Conservation (phyloP, 75 land plant species). For the Larix kaempferi region DNA sequence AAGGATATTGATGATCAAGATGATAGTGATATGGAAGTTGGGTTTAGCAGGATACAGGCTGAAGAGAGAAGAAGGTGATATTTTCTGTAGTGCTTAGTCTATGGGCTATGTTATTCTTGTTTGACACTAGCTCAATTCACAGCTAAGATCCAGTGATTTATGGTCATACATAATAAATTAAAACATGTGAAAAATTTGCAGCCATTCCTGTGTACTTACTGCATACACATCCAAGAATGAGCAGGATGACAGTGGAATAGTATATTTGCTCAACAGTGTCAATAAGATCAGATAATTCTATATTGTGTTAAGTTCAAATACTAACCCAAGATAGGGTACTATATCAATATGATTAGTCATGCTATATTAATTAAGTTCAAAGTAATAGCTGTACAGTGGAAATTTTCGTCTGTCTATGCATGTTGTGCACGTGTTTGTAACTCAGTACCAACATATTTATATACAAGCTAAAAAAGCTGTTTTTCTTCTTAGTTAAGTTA, state of each 20-base stretch:
- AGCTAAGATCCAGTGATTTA: neutral
- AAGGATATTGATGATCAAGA: conserved; percentile 45
- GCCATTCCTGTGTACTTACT: neutral
- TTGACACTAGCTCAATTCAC: too few relatives aligned
- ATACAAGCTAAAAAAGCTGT: neutral
- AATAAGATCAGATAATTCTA: too few relatives aligned
- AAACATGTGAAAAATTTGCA: neutral
- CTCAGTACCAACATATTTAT: neutral
- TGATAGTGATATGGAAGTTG: conserved; percentile 39
- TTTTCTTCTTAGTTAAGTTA: neutral
- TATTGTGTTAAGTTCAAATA: too few relatives aligned
- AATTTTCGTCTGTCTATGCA: neutral
- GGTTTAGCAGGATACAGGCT: conserved; percentile 36
- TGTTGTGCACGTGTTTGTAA: neutral
- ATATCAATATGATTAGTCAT: neutral
- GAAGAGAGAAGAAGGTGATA: conserved; percentile 38
- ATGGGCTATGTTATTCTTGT: too few relatives aligned
- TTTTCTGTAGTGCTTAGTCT: neutral
- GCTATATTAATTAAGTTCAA: neutral
- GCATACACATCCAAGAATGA: neutral
- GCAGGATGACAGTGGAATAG: neutral
- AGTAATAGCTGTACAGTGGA: neutral
- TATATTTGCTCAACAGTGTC: too few relatives aligned
- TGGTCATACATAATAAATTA: neutral
- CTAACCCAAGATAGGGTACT: too few relatives aligned